Evolutionary conservation across 2,329 filamentous ascomycete species (phyloP).

Genomic region (Fusarium brevicatenulatum): DNA sequence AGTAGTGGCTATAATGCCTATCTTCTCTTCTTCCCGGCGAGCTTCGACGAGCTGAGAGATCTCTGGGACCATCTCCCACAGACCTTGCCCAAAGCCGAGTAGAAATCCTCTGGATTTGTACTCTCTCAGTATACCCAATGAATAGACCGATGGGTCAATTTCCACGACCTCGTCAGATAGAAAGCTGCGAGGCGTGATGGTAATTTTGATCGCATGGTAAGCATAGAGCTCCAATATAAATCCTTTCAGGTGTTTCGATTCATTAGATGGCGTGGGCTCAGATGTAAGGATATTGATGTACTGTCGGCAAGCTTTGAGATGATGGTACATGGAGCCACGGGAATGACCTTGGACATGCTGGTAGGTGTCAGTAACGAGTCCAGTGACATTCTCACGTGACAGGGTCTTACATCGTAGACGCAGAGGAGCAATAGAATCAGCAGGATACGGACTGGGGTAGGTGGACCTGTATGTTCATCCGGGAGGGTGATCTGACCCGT

Average conservation of each 20-base stretch:
- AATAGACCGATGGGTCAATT: background rate
- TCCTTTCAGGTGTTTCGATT: background rate
- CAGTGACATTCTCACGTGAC: fast-evolving
- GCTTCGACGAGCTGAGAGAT: constrained; percentile 10
- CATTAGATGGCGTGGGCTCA: background rate
- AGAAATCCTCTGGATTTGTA: constrained; percentile 4
- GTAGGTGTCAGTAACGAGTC: background rate
- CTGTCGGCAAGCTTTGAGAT: constrained; percentile 7
- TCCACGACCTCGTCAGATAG: background rate
- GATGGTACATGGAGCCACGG: background rate
- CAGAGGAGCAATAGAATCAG: constrained; percentile 1
- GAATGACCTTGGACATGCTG: background rate
- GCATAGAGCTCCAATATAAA: constrained; percentile 11
- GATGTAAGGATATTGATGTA: background rate
- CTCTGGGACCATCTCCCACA: constrained; percentile 4
- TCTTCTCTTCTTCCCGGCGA: background rate
- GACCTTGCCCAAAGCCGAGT: background rate
- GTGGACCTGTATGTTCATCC: background rate
- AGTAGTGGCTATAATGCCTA: fast-evolving
- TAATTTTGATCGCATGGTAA: background rate
- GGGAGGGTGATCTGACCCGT: background rate
- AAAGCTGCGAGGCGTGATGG: constrained; percentile 1
- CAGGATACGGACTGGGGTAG: background rate
- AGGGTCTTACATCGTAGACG: constrained; percentile 1
- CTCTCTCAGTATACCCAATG: background rate